Evolutionary conservation across 129 eudicot species (phyloP).

Genomic region (Pittosporum tobira): DNA sequence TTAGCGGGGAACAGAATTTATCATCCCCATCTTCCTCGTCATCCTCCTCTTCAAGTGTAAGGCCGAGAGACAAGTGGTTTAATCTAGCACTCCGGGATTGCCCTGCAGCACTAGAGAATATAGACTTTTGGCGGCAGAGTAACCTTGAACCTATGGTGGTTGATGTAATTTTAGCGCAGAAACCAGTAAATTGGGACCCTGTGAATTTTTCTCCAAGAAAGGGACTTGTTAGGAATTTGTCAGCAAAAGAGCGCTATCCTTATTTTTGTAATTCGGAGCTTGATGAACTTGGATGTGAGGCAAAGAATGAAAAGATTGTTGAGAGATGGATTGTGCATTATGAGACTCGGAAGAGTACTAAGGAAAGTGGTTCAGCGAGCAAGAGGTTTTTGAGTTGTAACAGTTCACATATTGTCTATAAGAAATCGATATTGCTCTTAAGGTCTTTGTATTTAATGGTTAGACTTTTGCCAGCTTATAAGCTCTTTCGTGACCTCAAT

Average conservation of each 20-base stretch:
- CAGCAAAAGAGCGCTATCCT: conserved; percentile 37
- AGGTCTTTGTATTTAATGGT: conserved; percentile 73
- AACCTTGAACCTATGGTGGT: conserved; percentile 83
- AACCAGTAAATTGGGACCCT: conserved; percentile 48
- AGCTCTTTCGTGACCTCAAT: conserved; percentile 57
- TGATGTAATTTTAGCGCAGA: conserved; percentile 65
- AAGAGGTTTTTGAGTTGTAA: conserved; percentile 43
- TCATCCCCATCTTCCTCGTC: conserved; percentile 67
- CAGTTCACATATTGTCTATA: conserved; percentile 56
- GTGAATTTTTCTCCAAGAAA: conserved; percentile 36
- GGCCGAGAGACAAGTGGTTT: conserved; percentile 79
- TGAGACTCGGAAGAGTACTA: conserved; percentile 48
- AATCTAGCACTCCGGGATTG: conserved; percentile 74
- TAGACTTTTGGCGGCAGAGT: conserved; percentile 76
- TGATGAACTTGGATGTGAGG: conserved; percentile 49
- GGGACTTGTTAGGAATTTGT: conserved; percentile 22
- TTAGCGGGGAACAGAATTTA: conserved; percentile 61
- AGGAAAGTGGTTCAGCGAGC: conserved; percentile 27
- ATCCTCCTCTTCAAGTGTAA: conserved; percentile 58
- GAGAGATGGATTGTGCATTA: conserved; percentile 89
- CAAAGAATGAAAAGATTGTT: conserved; percentile 45
- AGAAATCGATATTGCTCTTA: conserved; percentile 59
- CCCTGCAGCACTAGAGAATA: conserved; percentile 80
- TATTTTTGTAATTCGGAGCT: conserved; percentile 39
- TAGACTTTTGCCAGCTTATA: conserved; percentile 88